Evolutionary conservation across 495 filamentous ascomycete species (phyloP).

Genomic region (Sporormia fimetaria): DNA sequence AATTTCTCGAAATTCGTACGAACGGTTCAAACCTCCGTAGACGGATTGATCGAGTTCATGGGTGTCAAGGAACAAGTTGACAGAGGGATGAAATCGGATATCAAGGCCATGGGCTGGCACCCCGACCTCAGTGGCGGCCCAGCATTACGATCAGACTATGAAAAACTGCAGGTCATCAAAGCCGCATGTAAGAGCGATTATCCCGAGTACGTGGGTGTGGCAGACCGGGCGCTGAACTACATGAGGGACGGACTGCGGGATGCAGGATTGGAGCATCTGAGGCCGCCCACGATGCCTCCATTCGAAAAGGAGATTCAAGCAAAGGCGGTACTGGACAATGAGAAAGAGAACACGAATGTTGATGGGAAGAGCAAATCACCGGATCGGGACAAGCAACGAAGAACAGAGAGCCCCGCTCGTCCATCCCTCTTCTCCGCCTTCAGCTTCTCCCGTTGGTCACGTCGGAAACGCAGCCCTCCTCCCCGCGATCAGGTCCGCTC

Average conservation of each 20-base stretch:
- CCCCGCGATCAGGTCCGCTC: not conserved
- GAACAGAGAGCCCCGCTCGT: no score
- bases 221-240: slow-evolving; percentile 19
- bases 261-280: slow-evolving; percentile 2
- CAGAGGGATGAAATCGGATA: slow-evolving; percentile 28
- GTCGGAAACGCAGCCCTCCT: not conserved
- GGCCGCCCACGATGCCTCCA: not conserved
- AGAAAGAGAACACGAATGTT: no score
- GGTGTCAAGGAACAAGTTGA: slow-evolving; percentile 29
- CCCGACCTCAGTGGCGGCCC: slow-evolving; percentile 14
- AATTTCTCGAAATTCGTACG: slow-evolving; percentile 26
- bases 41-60: slow-evolving; percentile 26
- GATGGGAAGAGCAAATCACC: no score
- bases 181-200: slow-evolving; percentile 24
- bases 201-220: slow-evolving; percentile 25
- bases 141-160: slow-evolving; percentile 13
- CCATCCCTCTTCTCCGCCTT: no score
- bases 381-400: no score
- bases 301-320: slow-evolving; percentile 1
- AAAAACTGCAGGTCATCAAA: slow-evolving; percentile 28
- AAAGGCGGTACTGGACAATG: slow-evolving; percentile 7
- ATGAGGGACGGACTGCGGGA: slow-evolving; percentile 16
- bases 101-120: slow-evolving; percentile 31
- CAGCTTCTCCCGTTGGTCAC: no score
- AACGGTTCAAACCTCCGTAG: slow-evolving; percentile 23